Evolutionary conservation across 768 basidiomycete genomes (phyloP), one percentile per base, ranked within the genome.

Genomic region (Boletus fagicola): DNA sequence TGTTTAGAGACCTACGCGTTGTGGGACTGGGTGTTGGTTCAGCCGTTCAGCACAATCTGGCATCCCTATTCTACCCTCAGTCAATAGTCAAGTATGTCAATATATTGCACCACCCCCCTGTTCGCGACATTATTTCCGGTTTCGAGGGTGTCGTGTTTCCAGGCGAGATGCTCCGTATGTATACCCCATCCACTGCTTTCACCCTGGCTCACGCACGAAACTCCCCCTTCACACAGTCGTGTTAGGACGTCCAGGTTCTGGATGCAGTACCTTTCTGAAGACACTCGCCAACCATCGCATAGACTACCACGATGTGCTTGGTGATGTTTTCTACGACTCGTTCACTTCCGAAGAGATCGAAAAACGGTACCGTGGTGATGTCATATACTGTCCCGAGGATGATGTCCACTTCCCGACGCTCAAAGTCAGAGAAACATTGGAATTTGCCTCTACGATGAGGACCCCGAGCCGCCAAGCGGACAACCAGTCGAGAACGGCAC

Each of bases 161-260:
- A 0, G 87, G 87, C 16, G 87, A 91, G 72, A 90, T 92, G 90
- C 77, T 89, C 35, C 75, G 90, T 84, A 63, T 61, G 77, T 79
- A 75, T 77, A 3, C 74, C 16, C 70, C 76, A 8, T 16, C 39
- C 30, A 20, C 3, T 7, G 9, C 8, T 47, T 35, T 31, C 51
- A 20, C 26, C 18, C 15, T 24, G 5, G 16, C 22, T 57, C 24
- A 43, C 22, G 0, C 15, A 43, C 12, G 5, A 24, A 20, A 48
- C 13, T 16, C 3, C 5, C 20, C 15, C 3, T 38, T 26, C 10
- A 9, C 52, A 8, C 63, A 89, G 88, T 94, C 16, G 92, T 94
- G 13, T 80, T 94, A 36, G 93, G 92, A 22, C 82, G 90, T 28
- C 93, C 92, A 0, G 89, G 88, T 12, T 84, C 90, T 5, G 78